Conservation (phyloP, 2,329 filamentous ascomycete genomes). For the Sporothrix inflata region DNA sequence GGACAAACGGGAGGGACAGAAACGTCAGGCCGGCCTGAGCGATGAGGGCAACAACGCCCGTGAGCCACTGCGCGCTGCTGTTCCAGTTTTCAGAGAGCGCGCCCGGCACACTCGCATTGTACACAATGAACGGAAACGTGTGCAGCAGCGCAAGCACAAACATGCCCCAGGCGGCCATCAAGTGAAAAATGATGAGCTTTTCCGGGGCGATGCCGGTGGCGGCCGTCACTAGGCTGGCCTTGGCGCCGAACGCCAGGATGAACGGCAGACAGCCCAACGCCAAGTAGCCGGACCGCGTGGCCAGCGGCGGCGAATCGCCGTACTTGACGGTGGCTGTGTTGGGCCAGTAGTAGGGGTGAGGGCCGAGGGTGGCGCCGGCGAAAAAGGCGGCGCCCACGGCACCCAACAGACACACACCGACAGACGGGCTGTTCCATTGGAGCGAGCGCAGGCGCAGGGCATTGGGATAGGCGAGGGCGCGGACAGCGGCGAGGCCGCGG, state of each 20-base stretch:
- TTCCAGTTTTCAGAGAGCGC: constrained; percentile 53
- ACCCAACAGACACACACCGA: constrained; percentile 16
- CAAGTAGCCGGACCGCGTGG: constrained; percentile 57
- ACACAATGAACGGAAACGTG: constrained; percentile 63
- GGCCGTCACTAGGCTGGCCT: constrained; percentile 58
- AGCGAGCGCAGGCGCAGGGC: not conserved
- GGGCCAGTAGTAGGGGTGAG: constrained; percentile 61
- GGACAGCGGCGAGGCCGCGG: not conserved
- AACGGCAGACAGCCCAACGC: constrained; percentile 50
- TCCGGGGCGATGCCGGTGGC: constrained; percentile 61
- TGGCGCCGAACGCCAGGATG: constrained; percentile 47
- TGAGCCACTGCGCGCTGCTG: constrained; percentile 55
- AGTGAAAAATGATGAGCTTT: constrained; percentile 59
- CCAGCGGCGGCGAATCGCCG: constrained; percentile 57
- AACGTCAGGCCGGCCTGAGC: constrained; percentile 60
- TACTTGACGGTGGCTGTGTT: constrained; percentile 45
- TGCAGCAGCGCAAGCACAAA: constrained; percentile 60
- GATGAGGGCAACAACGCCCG: constrained; percentile 57
- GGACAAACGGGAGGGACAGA: constrained; percentile 53
- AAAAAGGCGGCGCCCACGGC: constrained; percentile 21
- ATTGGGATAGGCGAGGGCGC: constrained; percentile 8
- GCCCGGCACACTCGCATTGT: constrained; percentile 48
- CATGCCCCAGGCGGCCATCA: constrained; percentile 59
- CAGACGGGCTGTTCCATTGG: constrained; percentile 9
- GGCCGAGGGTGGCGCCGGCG: constrained; percentile 50